These are phyloP conservation scores for Phialophora verrucosa DNA, from an alignment of 2,329 filamentous ascomycete species.

Conservation along the genomic window DNA sequence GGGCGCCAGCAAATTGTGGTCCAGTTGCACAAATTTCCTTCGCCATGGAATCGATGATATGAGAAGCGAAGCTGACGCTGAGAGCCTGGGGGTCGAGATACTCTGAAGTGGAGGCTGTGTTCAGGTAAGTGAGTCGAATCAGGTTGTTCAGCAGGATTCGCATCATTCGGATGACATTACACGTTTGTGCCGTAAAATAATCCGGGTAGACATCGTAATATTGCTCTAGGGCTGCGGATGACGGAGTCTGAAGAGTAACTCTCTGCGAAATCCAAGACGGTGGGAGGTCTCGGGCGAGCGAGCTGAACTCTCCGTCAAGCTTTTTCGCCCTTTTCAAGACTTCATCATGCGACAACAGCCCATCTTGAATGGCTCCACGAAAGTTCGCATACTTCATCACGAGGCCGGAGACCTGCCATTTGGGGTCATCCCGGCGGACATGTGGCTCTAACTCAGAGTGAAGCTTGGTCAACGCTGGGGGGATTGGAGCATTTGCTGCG, in stretches of 20 bases:
- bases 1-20: slow-evolving; percentile 41
- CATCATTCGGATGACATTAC: slow-evolving; percentile 44
- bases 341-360: slow-evolving; percentile 32
- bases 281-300: slow-evolving; percentile 36
- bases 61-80: slow-evolving; percentile 22
- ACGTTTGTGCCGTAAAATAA: slow-evolving; percentile 42
- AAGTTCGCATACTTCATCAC: slow-evolving; percentile 42
- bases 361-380: slow-evolving; percentile 32
- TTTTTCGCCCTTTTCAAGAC: slow-evolving; percentile 33
- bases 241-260: slow-evolving; percentile 16
- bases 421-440: slow-evolving; percentile 41
- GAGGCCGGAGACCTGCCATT: slow-evolving; percentile 43
- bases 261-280: slow-evolving; percentile 25
- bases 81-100: not conserved
- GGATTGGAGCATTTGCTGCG: slow-evolving; percentile 43
- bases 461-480: slow-evolving; percentile 50
- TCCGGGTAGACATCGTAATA: slow-evolving; percentile 43
- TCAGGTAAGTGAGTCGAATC: slow-evolving; percentile 22
- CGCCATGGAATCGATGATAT: slow-evolving; percentile 39
- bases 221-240: slow-evolving; percentile 34
- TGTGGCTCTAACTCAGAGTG: slow-evolving; percentile 41
- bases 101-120: not conserved
- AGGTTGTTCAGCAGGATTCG: slow-evolving; percentile 44
- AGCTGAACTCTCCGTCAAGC: slow-evolving; percentile 40
- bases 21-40: slow-evolving; percentile 44